Conservation (phyloP, 495 filamentous ascomycete genomes). For the Penicillium maclennaniae region DNA sequence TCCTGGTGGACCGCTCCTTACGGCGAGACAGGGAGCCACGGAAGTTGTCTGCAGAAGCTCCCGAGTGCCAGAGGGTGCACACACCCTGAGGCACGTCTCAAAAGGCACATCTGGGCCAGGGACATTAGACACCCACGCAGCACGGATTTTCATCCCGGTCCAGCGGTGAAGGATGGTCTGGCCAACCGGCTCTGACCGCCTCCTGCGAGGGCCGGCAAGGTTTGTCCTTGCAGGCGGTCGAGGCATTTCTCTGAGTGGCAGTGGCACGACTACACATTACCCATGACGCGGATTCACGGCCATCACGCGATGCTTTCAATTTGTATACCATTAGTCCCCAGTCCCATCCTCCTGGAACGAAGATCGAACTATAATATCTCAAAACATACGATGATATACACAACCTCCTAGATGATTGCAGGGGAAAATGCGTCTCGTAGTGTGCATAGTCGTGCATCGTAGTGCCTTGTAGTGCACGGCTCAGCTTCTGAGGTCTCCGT, state of each 20-base stretch:
- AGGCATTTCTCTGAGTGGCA: slow-evolving; percentile 13
- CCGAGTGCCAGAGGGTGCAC: neutral
- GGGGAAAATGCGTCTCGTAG: neutral
- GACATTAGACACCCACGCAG: slow-evolving; percentile 22
- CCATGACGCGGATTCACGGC: slow-evolving; percentile 16
- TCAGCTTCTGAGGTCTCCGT: slow-evolving; percentile 16
- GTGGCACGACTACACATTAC: slow-evolving; percentile 5
- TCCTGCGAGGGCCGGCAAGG: slow-evolving; percentile 28
- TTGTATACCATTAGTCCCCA: neutral
- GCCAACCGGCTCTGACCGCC: slow-evolving; percentile 27
- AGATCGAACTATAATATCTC: neutral
- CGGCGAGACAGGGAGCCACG: slow-evolving; percentile 4
- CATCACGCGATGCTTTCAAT: slow-evolving; percentile 10
- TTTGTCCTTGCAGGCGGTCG: slow-evolving; percentile 31
- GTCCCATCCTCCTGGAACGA: neutral
- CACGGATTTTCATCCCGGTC: slow-evolving; percentile 7
- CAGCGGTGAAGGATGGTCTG: slow-evolving; percentile 23
- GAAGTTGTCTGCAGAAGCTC: slow-evolving; percentile 7
- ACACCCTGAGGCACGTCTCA: neutral
- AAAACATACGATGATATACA: neutral
- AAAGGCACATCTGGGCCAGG: neutral
- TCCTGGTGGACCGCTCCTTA: slow-evolving; percentile 4
- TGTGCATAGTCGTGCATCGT: neutral
- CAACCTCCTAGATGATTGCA: slow-evolving; percentile 7
- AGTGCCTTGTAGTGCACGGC: slow-evolving; percentile 11